A percentile compares a stretch with the other conserved stretches of the same genome.
phyloP scores from a whole-genome alignment of 169 alveolate genomes.

The Babesia divergens region DNA sequence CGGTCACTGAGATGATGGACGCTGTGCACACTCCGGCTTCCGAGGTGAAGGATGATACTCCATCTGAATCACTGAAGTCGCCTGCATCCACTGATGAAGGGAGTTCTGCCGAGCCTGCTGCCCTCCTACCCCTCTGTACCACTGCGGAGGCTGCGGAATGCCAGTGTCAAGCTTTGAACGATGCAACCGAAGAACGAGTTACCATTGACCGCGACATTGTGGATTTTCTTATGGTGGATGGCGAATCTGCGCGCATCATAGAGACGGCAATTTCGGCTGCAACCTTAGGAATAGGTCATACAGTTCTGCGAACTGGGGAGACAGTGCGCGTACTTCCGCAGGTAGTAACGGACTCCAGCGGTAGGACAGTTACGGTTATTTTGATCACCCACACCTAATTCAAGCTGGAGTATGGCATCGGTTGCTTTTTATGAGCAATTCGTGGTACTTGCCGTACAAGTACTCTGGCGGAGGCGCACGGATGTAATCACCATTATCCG shows the following conservation, averaged over 20 bases:
- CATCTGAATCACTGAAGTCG: too few species aligned
- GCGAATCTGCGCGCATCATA: background rate
- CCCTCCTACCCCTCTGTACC: background rate
- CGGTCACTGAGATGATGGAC: too few species aligned
- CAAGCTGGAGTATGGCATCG: too few species aligned
- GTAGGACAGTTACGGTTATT: slow-evolving; percentile 1
- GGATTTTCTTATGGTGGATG: background rate
- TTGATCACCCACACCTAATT: background rate
- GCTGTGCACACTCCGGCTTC: too few species aligned
- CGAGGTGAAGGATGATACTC: too few species aligned
- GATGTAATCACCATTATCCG: too few species aligned
- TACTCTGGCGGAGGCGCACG: too few species aligned
- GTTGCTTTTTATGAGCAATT: too few species aligned
- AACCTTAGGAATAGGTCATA: background rate
- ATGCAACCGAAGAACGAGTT: background rate
- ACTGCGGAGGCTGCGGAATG: slow-evolving; percentile 1
- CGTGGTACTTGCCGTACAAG: too few species aligned
- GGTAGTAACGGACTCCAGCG: background rate
- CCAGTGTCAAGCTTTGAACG: background rate
- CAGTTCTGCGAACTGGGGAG: background rate
- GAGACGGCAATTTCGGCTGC: slow-evolving; percentile 9
- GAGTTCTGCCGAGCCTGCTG: background rate
- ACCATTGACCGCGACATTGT: background rate
- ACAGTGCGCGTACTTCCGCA: slow-evolving; percentile 7
- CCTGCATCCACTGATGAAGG: background rate